Conservation (phyloP, 2,329 filamentous ascomycete genomes). For the Penicillium aurantiogriseum region DNA sequence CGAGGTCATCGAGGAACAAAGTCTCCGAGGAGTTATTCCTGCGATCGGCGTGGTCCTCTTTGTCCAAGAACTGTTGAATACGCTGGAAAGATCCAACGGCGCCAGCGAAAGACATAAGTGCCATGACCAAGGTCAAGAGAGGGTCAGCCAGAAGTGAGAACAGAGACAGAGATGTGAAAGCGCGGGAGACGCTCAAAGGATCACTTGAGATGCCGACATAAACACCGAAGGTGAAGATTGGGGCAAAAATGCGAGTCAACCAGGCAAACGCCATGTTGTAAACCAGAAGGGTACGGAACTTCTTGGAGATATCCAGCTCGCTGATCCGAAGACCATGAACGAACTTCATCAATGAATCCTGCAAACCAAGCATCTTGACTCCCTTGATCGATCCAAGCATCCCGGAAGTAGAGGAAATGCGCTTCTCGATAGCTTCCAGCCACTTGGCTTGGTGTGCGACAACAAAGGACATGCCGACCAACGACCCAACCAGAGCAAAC, state of each 20-base stretch:
- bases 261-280: conserved; percentile 44
- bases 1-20: conserved; percentile 18
- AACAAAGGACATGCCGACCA: conserved; percentile 38
- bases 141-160: conserved; percentile 50
- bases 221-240: conserved; percentile 48
- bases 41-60: conserved; percentile 31
- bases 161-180: conserved; percentile 50
- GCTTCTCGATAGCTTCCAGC: conserved; percentile 51
- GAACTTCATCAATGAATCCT: conserved; percentile 39
- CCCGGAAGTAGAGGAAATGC: conserved; percentile 50
- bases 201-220: conserved; percentile 44
- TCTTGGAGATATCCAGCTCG: conserved; percentile 44
- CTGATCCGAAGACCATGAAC: conserved; percentile 42
- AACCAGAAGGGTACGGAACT: conserved; percentile 43
- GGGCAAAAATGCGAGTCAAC: conserved; percentile 44
- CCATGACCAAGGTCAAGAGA: conserved; percentile 47
- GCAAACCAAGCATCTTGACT: conserved; percentile 52
- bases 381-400: conserved; percentile 53
- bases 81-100: conserved; percentile 48
- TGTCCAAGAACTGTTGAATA: conserved; percentile 48
- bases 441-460: conserved; percentile 46
- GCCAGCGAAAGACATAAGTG: conserved; percentile 45
- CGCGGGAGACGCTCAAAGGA: conserved; percentile 42
- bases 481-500: conserved; percentile 38
- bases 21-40: conserved; percentile 14